Conservation (phyloP, 768 basidiomycete species). For the Pisolithus orientalis region DNA sequence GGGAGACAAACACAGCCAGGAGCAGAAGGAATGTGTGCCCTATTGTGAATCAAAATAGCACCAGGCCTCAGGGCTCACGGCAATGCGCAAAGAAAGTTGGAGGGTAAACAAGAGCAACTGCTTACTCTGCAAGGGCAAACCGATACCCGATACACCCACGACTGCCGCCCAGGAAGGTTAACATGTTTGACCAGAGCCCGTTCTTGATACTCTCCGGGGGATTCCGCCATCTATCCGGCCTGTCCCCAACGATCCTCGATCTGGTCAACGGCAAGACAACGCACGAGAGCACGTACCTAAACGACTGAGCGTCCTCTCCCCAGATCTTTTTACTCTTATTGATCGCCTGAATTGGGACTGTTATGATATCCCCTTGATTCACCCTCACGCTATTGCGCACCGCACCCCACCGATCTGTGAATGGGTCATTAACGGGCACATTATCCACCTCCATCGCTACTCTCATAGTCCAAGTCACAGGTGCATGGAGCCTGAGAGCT, state of each 20-base stretch:
- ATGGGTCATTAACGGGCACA: constrained; percentile 41
- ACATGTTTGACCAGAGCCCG: constrained; percentile 46
- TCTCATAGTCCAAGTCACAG: constrained; percentile 56
- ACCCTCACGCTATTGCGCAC: constrained; percentile 31
- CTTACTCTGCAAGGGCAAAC: constrained; percentile 57
- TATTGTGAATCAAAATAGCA: neutral
- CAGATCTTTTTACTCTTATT: constrained; percentile 52
- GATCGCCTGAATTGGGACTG: constrained; percentile 53
- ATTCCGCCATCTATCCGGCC: constrained; percentile 49
- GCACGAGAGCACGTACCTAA: constrained; percentile 36
- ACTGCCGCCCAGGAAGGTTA: constrained; percentile 56
- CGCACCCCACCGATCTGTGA: constrained; percentile 27
- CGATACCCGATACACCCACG: constrained; percentile 58
- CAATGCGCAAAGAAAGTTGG: constrained; percentile 4
- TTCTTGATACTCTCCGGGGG: constrained; percentile 30
- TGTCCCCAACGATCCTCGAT: constrained; percentile 22
- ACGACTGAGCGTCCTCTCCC: constrained; percentile 60
- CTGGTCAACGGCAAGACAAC: constrained; percentile 16
- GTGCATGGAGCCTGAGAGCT: constrained; percentile 47
- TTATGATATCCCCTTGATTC: constrained; percentile 48
- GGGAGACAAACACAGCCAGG: neutral
- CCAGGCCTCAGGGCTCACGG: constrained; percentile 15
- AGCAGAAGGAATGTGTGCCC: neutral
- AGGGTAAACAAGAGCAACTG: constrained; percentile 9
- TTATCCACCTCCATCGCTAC: constrained; percentile 41